Evolutionary conservation across 768 basidiomycete species (phyloP), one percentile per base, ranked within the genome.

Genomic region (Naganishia randhawae): DNA sequence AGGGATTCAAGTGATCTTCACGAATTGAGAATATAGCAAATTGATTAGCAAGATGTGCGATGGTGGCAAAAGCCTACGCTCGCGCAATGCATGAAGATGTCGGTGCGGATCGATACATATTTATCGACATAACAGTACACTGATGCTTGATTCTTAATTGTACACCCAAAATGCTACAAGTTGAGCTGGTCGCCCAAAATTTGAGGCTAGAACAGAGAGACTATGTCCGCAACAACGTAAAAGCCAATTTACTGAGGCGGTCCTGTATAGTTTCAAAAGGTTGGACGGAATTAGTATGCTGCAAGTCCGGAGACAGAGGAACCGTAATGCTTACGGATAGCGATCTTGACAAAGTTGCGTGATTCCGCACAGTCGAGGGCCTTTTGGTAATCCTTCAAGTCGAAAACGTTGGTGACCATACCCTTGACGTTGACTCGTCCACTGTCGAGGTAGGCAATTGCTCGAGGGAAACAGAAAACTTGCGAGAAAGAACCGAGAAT

Each of bases 401-500:
- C 78, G 75, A 85, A 88, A 25, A 84, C 79, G 72, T 88, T 84
- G 13, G 87, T 87, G 37, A 85, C 82, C 67, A 84, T 85, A 31
- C 62, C 67, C 41, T 69, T 70, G 57, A 71, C 71, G 51, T 71
- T 67, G 42, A 69, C 83, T 81, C 91, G 92, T 8, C 90, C 89
- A 71, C 86, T 86, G 73, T 95, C 92, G 22, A 95, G 86, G 78
- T 93, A 93, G 14, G 87, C 89, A 39, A 95, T 86, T 1, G 92
- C 91, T 6, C 92, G 87, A 50, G 91, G 90, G 87, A 95, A 93
- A 80, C 91, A 92, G 81, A 83, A 87, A 0, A 87, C 87, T 72
- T 93, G 92, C 10, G 91, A 89, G 82, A 92, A 93, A 0, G 91
- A 93, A 14, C 91, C 91, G 68, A 92, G 90, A 73, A 92, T 92